Evolutionary conservation across 768 basidiomycete species (phyloP).

Genomic region (Leucogyrophana mollusca): DNA sequence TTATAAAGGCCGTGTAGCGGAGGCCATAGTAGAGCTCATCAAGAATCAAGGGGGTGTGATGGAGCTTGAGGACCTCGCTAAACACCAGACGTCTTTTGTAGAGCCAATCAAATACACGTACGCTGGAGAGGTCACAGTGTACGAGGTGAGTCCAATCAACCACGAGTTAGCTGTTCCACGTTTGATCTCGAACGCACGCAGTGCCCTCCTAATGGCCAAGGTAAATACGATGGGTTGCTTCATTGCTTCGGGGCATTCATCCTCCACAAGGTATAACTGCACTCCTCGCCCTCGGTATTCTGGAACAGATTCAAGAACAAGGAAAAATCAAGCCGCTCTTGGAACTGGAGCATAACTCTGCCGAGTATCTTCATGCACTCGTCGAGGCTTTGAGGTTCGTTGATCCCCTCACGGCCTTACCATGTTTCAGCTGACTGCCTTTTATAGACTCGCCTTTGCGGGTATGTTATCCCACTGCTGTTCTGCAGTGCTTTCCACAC

Average conservation of each 20-base stretch:
- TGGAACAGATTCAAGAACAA: slow-evolving; percentile 82
- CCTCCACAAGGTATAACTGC: slow-evolving; percentile 72
- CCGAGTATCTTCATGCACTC: slow-evolving; percentile 83
- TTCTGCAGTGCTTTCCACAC: background rate
- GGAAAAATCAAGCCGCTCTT: slow-evolving; percentile 65
- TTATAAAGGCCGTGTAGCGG: slow-evolving; percentile 88
- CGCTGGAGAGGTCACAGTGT: slow-evolving; percentile 79
- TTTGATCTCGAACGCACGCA: slow-evolving; percentile 26
- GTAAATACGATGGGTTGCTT: slow-evolving; percentile 25
- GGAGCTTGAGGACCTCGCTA: slow-evolving; percentile 91
- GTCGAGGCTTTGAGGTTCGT: slow-evolving; percentile 81
- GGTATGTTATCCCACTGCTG: slow-evolving; percentile 45
- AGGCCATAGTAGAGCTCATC: slow-evolving; percentile 86
- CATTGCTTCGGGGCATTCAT: background rate
- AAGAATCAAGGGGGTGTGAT: slow-evolving; percentile 88
- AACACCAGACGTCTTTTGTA: slow-evolving; percentile 75
- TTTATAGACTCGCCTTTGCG: slow-evolving; percentile 64
- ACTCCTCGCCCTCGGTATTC: slow-evolving; percentile 86
- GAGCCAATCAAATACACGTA: slow-evolving; percentile 93
- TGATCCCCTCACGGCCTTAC: background rate
- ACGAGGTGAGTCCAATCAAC: slow-evolving; percentile 61
- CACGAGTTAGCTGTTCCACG: too few species aligned
- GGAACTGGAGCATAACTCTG: slow-evolving; percentile 87
- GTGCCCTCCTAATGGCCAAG: slow-evolving; percentile 98
- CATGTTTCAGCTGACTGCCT: slow-evolving; percentile 2